Evolutionary conservation across 129 eudicot genomes (phyloP), one percentile per base, ranked within the genome.

Genomic region (Glebionis coronaria): DNA sequence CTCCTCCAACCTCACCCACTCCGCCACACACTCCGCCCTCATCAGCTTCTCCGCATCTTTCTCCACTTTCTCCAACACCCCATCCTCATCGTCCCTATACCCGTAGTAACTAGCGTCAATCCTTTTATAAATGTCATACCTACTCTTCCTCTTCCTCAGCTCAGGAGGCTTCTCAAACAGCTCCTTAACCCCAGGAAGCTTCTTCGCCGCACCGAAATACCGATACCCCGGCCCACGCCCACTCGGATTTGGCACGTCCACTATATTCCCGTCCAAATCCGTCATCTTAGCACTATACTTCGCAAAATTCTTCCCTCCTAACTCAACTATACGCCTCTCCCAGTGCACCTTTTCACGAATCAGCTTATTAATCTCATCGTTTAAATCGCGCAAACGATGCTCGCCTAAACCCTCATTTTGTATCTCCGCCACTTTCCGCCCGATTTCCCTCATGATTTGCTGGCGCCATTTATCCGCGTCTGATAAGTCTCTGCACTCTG

Each of bases 381-480:
- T 91, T 45, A 91, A 77, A 44, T 91, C 97, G 3, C 97, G 81
- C 13, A 91, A 88, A 28, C 96, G 85, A 76, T 91, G 97, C 27
- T 91, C 97, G 1, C 96, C 96, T 11, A 91, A 81, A 23, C 97
- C 97, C 55, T 88, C 97, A 91, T 91, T 91, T 60, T 91, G 97
- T 63, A 91, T 91, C 45, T 91, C 97, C 6, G 97, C 86, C 7
- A 91, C 97, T 72, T 91, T 91, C 0, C 85, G 88, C 1, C 97
- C 97, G 56, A 91, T 91, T 74, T 91, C 97, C 0, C 94, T 86
- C 94, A 91, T 88, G 56, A 91, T 88, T 51, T 91, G 97, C 74
- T 91, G 97, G 23, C 97, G 84, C 97, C 97, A 91, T 77, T 76
- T 85, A 78, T 91, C 96, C n/a, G 97, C 97, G 59, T 91, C 97